Evolutionary conservation across 306 rosid species (phyloP).

Genomic region (Vigna mungo): DNA sequence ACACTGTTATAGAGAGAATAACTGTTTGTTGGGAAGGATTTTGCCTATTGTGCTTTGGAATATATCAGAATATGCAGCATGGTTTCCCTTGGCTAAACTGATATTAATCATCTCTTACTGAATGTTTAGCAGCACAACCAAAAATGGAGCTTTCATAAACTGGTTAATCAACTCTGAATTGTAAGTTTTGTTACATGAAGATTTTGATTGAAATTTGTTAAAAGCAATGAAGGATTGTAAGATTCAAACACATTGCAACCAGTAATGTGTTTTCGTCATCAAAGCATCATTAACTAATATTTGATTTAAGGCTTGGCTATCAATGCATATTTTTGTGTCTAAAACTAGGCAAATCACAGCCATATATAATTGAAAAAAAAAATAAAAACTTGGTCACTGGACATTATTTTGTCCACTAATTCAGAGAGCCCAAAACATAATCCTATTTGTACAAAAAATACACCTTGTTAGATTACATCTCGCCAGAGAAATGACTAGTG

Average conservation of each 20-base stretch:
- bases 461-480: conserved; percentile 27
- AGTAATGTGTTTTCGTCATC: too few species aligned
- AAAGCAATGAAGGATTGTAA: neutral
- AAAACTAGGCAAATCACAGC: conserved; percentile 4
- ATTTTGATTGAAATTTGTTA: neutral
- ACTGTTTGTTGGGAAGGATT: neutral
- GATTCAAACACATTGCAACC: neutral
- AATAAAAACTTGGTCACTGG: conserved; percentile 1
- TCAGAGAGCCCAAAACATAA: conserved; percentile 1
- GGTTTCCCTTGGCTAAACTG: neutral
- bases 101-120: neutral
- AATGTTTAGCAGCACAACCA: neutral
- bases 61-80: neutral
- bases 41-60: neutral
- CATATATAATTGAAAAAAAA: conserved; percentile 21
- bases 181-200: neutral
- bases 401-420: conserved; percentile 39
- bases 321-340: neutral
- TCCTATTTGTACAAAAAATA: conserved; percentile 62
- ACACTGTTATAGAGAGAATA: conserved; percentile 1
- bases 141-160: neutral
- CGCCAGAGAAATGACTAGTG: neutral
- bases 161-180: too few species aligned
- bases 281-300: too few species aligned
- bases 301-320: neutral